Base-by-base conservation (phyloP, 371 early-diverging fungal species). In the Entomophthora muscae region DNA sequence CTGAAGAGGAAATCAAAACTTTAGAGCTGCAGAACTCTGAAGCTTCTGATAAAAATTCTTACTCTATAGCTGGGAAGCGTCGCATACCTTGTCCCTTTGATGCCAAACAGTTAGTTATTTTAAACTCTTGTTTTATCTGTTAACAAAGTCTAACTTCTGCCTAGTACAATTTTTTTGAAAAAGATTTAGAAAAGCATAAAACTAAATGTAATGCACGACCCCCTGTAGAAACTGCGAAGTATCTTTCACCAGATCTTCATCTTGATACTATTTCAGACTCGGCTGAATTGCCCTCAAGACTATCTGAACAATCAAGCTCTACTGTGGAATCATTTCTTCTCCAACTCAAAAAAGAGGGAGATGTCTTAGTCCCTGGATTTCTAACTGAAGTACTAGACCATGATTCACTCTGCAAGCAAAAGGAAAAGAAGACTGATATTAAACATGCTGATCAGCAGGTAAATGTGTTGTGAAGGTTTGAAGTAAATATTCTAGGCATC, bases 81-180 rank as follows among this genome's bases (percentile, higher is more conserved):
- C 78, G 91, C 22, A 75, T 91, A 10, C 87, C 86, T 7, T 91
- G 91, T 63, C 90, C 91, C 5, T 86, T 80, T 61, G 90, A 89
- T 67, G 78, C 78, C 27, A 82, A 81, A 54, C 91, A 91, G 81
- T 83, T 75, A 73, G 77, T 65, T 13, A 12, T 32, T 56, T 27
- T n/a, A n/a, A n/a, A 32, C 26, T 29, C 17, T 28, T 24, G 2
- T 60, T 24, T 21, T 32, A 33, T 23, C 5, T 64, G n/a, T n/a
- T n/a, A n/a, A n/a, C n/a, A n/a, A n/a, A n/a, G n/a, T 12, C 31
- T 22, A 24, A 28, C 32, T 23, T 23, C 3, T 57, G 1, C 26
- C 23, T 63, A 85, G 85, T 57, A 80, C 90, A 0, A 80, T n/a
- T n/a, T 86, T 0, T 80, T 79, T 65, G 75, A 79, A 61, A 72